Base-by-base conservation (phyloP, 202 grass and related monocot species). In the Carex sylvatica region DNA sequence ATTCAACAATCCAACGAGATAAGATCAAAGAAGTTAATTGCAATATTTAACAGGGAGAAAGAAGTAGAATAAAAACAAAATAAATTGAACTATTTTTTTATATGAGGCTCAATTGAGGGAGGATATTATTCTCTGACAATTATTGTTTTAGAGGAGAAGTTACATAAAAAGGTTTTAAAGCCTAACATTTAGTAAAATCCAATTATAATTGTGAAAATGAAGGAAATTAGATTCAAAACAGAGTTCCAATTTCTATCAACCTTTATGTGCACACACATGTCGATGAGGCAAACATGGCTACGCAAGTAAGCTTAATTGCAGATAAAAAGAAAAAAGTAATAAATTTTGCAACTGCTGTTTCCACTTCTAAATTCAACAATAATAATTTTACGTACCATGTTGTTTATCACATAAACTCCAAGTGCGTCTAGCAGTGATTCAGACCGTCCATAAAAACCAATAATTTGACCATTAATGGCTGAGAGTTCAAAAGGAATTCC, bases 381-480 rank as follows among this genome's bases (percentile, higher is more conserved):
- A 18, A 30, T 47, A 33, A 9, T 72, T 72, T 16, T 16, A 47
- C 35, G 9, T 72, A 70, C 53, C 84, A 46, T 46, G 8, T 42
- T 7, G 42, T 62, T 83, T 51, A 87, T 36, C 35, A 36, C 84
- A 85, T 87, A 89, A 51, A 78, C 84, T 42, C 87, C 87, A 51
- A 91, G 14, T 12, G 84, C 75, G 54, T 88, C 80, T 66, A 91
- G 84, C 65, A 59, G 26, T 65, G 38, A 31, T 4, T 40, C 81
- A 30, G 90, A 91, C 20, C 87, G 84, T 49, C 61, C 87, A 79
- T 87, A 85, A 78, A 92, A 89, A 78, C 82, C 84, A 60, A 89
- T 38, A 59, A 89, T 83, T 74, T 49, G 79, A 61, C 84, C 82
- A 38, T 71, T 73, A 8, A 31, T 65, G 0, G 77, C 87, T 0